Evolutionary conservation across 768 basidiomycete species (phyloP).

Genomic region (Psilocybe tampanensis): DNA sequence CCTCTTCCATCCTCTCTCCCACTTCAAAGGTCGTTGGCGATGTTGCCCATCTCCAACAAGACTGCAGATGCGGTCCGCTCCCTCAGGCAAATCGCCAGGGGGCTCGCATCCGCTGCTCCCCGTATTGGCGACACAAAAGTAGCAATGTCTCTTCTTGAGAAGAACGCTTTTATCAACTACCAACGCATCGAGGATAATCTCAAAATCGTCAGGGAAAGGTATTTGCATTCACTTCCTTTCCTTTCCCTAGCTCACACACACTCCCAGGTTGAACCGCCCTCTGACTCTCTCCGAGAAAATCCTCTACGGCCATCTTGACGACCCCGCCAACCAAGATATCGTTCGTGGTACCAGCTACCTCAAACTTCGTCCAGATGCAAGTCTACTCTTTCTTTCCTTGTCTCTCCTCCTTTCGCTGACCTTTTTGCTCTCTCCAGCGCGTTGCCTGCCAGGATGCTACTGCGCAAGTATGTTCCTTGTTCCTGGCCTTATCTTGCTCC

Average conservation of each 20-base stretch:
- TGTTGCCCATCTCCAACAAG: constrained; percentile 61
- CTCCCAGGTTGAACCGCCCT: constrained; percentile 77
- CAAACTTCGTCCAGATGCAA: constrained; percentile 95
- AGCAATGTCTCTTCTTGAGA: constrained; percentile 84
- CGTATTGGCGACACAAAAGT: constrained; percentile 91
- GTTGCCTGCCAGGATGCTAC: constrained; percentile 93
- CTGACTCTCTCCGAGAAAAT: constrained; percentile 96
- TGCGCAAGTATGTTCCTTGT: constrained; percentile 61
- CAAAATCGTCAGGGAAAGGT: constrained; percentile 84
- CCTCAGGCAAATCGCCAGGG: constrained; percentile 55
- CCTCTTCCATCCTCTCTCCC: constrained; percentile 19
- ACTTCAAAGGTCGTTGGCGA: constrained; percentile 39
- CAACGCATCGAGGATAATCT: constrained; percentile 99
- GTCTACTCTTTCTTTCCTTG: constrained; percentile 32
- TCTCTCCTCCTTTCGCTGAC: neutral
- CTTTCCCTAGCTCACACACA: constrained; percentile 12
- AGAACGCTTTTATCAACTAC: constrained; percentile 87
- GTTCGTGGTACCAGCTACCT: constrained; percentile 92
- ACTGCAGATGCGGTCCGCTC: constrained; percentile 55
- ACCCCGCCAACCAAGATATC: constrained; percentile 90
- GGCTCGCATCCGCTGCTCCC: constrained; percentile 80
- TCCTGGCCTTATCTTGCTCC: constrained; percentile 7
- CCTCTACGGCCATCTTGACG: constrained; percentile 96
- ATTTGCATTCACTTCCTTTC: neutral
- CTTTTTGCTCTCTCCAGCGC: constrained; percentile 47